Conservation (phyloP, 73 alveolate species). For the Diophrys appendiculata region DNA sequence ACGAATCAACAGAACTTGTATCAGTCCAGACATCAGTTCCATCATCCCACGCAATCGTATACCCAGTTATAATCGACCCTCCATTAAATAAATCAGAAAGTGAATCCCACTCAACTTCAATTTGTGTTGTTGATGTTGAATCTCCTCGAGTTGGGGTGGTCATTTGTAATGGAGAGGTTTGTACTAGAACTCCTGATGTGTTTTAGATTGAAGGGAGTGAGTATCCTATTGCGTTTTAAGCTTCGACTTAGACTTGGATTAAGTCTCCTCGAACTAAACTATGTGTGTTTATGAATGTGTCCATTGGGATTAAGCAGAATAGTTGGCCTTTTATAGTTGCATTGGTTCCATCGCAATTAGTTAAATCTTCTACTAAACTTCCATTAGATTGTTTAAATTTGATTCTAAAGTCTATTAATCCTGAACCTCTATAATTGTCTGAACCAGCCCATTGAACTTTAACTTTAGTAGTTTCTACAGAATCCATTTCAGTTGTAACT, state of each 20-base stretch:
- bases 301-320: conserved; percentile 32
- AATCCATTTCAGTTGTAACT: not conserved
- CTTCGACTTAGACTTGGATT: conserved; percentile 37
- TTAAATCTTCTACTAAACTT: not conserved
- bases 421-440: not conserved
- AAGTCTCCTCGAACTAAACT: conserved; percentile 16
- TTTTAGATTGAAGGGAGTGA: not conserved
- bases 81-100: conserved; percentile 16
- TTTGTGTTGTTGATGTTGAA: conserved; percentile 12
- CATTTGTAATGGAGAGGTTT: conserved; percentile 34
- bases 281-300: conserved; percentile 15
- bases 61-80: not conserved
- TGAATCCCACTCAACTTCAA: conserved; percentile 50
- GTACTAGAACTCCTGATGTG: conserved; percentile 31
- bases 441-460: not conserved
- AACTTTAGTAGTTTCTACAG: not conserved
- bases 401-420: not conserved
- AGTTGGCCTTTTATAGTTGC: not conserved
- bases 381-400: not conserved
- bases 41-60: not conserved
- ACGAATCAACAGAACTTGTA: not conserved
- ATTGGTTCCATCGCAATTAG: not conserved
- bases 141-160: conserved; percentile 48
- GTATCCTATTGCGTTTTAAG: conserved; percentile 48
- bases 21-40: not conserved